Evolutionary conservation across 2,329 filamentous ascomycete genomes (phyloP).

Genomic region (Volutella citrinella): DNA sequence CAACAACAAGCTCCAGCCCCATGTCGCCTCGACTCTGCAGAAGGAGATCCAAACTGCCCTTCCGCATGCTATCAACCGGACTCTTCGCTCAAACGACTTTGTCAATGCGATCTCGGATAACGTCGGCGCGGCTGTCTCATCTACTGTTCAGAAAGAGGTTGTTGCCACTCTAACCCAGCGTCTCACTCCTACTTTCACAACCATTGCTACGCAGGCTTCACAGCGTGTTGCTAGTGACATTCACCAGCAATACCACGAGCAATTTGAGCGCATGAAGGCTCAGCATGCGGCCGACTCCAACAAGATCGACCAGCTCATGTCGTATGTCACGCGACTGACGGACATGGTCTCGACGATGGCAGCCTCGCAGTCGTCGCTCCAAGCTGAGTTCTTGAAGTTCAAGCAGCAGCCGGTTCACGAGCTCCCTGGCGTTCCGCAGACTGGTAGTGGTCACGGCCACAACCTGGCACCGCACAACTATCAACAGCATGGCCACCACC

Average conservation of each 20-base stretch:
- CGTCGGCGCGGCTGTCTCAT: conserved; percentile 63
- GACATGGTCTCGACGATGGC: conserved; percentile 70
- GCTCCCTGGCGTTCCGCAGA: conserved; percentile 31
- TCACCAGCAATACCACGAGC: conserved; percentile 57
- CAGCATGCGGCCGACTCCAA: conserved; percentile 48
- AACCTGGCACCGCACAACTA: conserved; percentile 27
- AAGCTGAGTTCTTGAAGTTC: conserved; percentile 60
- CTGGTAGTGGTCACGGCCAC: conserved; percentile 16
- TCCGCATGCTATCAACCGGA: conserved; percentile 54
- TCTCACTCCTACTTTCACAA: conserved; percentile 65
- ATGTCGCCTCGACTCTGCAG: conserved; percentile 64
- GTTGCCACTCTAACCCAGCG: conserved; percentile 57
- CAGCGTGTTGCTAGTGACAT: conserved; percentile 67
- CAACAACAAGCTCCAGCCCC: conserved; percentile 61
- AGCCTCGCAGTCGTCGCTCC: conserved; percentile 64
- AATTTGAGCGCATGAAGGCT: conserved; percentile 49
- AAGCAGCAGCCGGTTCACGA: conserved; percentile 48
- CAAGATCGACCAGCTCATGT: conserved; percentile 72
- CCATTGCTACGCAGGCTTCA: conserved; percentile 62
- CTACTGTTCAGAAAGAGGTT: conserved; percentile 69
- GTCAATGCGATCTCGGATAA: conserved; percentile 67
- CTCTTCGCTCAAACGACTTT: conserved; percentile 69
- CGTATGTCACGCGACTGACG: conserved; percentile 62
- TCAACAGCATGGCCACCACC: conserved; percentile 19
- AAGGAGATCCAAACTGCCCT: conserved; percentile 71